phyloP scores from a whole-genome alignment of 768 basidiomycete species.

The Serendipita sp. region DNA sequence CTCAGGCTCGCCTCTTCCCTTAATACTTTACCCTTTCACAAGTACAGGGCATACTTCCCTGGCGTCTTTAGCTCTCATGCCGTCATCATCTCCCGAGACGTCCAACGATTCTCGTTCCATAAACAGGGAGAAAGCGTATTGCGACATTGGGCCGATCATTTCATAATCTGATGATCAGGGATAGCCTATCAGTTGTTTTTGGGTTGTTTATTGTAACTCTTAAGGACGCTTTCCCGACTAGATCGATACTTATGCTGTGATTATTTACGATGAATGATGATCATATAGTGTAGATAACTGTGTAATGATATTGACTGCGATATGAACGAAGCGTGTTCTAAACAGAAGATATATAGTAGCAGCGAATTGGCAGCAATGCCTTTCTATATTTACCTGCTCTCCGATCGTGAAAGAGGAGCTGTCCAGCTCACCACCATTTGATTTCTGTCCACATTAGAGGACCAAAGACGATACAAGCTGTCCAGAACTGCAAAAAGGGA shows the following conservation, averaged over 20 bases:
- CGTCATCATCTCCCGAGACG: conserved; percentile 52
- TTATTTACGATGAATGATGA: too few relatives aligned
- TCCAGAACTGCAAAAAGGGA: conserved; percentile 56
- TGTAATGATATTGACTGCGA: too few relatives aligned
- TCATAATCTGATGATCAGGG: conserved; percentile 16
- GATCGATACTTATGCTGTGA: too few relatives aligned
- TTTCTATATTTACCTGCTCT: too few relatives aligned
- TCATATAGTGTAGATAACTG: too few relatives aligned
- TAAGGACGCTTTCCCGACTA: too few relatives aligned
- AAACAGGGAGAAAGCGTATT: conserved; percentile 47
- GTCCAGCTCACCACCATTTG: conserved; percentile 39
- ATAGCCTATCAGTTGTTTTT: too few relatives aligned
- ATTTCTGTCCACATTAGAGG: conserved; percentile 83
- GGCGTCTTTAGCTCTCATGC: conserved; percentile 51
- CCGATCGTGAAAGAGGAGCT: too few relatives aligned
- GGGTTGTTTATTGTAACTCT: too few relatives aligned
- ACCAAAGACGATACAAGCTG: conserved; percentile 75
- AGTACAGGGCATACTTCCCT: conserved; percentile 50
- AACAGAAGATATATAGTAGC: too few relatives aligned
- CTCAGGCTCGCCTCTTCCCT: conserved; percentile 38
- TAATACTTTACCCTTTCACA: conserved; percentile 56
- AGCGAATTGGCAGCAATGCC: too few relatives aligned
- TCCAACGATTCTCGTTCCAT: conserved; percentile 42
- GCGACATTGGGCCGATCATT: conserved; percentile 54
- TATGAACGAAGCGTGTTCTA: too few relatives aligned